These are phyloP conservation scores for Plasmodium cynomolgi DNA, from an alignment of 169 alveolate genomes.

Conservation along the genomic window DNA sequence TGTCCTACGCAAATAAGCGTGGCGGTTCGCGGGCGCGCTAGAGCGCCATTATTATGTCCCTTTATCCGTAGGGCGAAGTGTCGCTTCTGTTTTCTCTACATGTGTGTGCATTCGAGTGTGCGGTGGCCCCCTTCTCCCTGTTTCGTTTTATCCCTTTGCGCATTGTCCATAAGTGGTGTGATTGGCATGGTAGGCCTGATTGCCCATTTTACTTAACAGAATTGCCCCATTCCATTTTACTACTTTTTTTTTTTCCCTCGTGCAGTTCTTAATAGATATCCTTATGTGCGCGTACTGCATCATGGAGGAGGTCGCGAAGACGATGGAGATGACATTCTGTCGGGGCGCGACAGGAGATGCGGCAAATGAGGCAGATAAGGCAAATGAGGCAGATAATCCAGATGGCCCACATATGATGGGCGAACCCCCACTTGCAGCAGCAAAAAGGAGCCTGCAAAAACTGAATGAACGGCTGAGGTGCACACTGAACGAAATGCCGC, in stretches of 20 bases:
- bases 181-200: not conserved
- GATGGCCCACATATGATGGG: not conserved
- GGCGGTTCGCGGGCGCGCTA: not conserved
- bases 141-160: not conserved
- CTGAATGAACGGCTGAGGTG: constrained; percentile 9
- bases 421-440: not conserved
- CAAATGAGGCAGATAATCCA: not conserved
- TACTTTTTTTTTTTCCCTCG: not conserved
- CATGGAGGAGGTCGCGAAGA: constrained; percentile 18
- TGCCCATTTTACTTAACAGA: not conserved
- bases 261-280: constrained; percentile 27
- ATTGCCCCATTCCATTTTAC: not conserved
- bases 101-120: not conserved
- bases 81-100: not conserved
- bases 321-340: not conserved
- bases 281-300: constrained; percentile 50
- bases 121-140: not conserved
- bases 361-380: not conserved
- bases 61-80: not conserved
- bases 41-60: not conserved
- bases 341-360: not conserved
- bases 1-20: not conserved
- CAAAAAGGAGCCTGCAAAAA: not conserved
- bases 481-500: constrained; percentile 12
- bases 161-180: not conserved